phyloP scores from a whole-genome alignment of 441 rosid genomes.

The Gossypium lobatum region DNA sequence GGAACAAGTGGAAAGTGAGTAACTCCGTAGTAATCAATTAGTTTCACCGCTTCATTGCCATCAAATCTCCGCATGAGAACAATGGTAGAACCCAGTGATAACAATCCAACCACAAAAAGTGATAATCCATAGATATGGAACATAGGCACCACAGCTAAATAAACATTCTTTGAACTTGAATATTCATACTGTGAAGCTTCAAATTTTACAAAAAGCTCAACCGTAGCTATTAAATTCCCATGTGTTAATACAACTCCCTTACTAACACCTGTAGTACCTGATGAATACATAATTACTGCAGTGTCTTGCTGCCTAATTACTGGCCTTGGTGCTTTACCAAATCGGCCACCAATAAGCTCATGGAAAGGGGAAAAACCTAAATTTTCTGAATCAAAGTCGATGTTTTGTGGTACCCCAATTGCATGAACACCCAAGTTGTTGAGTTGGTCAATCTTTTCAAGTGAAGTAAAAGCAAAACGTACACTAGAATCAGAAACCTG shows the following conservation, averaged over 20 bases:
- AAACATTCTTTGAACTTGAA: constrained; percentile 44
- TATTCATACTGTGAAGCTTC: constrained; percentile 69
- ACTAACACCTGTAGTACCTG: constrained; percentile 80
- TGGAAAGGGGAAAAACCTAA: constrained; percentile 28
- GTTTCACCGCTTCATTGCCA: constrained; percentile 34
- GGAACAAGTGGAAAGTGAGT: constrained; percentile 83
- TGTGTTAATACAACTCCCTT: constrained; percentile 81
- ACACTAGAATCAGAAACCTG: constrained; percentile 39
- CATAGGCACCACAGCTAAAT: constrained; percentile 66
- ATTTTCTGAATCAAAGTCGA: constrained; percentile 14
- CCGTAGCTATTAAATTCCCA: constrained; percentile 55
- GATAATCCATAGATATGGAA: constrained; percentile 84
- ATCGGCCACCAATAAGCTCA: constrained; percentile 25
- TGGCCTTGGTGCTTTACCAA: constrained; percentile 25
- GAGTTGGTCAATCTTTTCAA: constrained; percentile 32
- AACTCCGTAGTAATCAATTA: constrained; percentile 47
- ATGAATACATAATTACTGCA: constrained; percentile 73
- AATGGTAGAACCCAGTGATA: constrained; percentile 54
- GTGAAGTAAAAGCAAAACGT: constrained; percentile 37
- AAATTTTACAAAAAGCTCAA: constrained; percentile 71
- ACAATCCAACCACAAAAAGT: constrained; percentile 55
- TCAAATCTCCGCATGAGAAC: constrained; percentile 75
- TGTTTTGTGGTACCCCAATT: constrained; percentile 48
- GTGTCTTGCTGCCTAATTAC: constrained; percentile 58
- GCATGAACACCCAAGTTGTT: constrained; percentile 30